Base-by-base conservation (phyloP, 345 rosid genomes). In the Anacardium occidentale region DNA sequence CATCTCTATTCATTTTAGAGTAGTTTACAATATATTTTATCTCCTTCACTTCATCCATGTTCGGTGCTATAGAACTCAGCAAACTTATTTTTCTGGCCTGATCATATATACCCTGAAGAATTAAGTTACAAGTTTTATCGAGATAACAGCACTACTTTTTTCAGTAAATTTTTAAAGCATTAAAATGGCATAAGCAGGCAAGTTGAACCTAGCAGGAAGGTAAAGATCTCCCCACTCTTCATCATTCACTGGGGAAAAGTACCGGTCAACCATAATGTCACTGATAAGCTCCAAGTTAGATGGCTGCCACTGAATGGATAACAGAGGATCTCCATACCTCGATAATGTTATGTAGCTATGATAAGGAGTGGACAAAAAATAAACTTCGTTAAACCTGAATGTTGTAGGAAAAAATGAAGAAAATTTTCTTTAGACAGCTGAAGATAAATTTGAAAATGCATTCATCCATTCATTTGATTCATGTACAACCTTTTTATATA, bases 231-330 rank as follows among this genome's bases (percentile, higher is more conserved):
- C 89, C 91, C 90, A 88, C 11, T 74, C 83, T 58, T 75, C 77
- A 63, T 83, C 85, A 26, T 84, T 84, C 69, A 91, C 68, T 77
- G 77, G 85, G 53, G 83, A 63, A 75, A 93, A 93, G 80, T 88
- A 91, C 13, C 70, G 61, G 71, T 91, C 92, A 48, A 93, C 90
- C 88, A 79, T 83, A 62, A 37, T 37, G 40, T 87, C 85, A 68
- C 79, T 72, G 55, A 91, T 70, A 40, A 83, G 89, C 75, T 89
- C 90, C 85, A 89, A 65, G 73, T 80, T 84, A 24, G 85, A 70
- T 60, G 98, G 97, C 81, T 89, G 88, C 98, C 98, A 93, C 98
- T 85, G 81, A 34, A 50, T 9, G 47, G 20, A 13, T 69, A 37
- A 17, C 3, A 53, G n/a, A 34, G 42, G 18, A 24, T 68, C 44